Conservation (phyloP, 1,139 yeast species). For the Debaryomyces singareniensis region DNA sequence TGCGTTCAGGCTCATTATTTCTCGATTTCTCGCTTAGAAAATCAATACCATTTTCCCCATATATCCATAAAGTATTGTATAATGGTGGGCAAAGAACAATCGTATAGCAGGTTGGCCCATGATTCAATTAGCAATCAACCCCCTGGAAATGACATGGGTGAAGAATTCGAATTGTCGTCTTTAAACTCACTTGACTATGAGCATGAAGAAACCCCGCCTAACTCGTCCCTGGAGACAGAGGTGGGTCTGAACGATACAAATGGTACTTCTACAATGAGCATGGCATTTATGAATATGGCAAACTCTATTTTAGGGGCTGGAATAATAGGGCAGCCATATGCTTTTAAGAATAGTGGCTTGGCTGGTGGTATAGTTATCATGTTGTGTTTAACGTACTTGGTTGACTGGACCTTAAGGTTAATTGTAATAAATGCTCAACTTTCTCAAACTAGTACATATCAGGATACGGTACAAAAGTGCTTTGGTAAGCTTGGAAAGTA, state of each 20-base stretch:
- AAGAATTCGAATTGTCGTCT: constrained; percentile 22
- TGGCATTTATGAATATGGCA: constrained; percentile 98
- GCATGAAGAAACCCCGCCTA: too few species aligned
- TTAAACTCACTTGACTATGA: constrained; percentile 18
- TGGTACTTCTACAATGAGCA: constrained; percentile 51
- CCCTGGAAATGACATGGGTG: constrained; percentile 5
- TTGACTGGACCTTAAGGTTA: constrained; percentile 80
- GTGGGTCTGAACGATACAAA: constrained; percentile 5
- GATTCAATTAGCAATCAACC: too few species aligned
- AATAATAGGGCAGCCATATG: constrained; percentile 89
- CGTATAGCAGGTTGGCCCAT: too few species aligned
- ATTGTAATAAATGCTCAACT: constrained; percentile 81
- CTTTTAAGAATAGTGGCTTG: constrained; percentile 75
- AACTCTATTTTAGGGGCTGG: constrained; percentile 93
- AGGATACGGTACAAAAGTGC: constrained; percentile 76
- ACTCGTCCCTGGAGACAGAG: constrained; percentile 6
- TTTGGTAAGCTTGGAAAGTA: constrained; percentile 72
- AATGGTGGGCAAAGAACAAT: too few species aligned
- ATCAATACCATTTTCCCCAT: constrained; percentile 2
- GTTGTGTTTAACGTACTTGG: constrained; percentile 54
- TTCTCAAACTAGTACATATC: constrained; percentile 73
- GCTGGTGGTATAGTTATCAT: constrained; percentile 65
- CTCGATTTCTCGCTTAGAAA: too few species aligned
- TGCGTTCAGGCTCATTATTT: too few species aligned
- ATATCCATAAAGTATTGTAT: constrained; percentile 5